Percentiles rank a stretch among this genome's conserved stretches.
Evolutionary conservation across 176 grass and related monocot species (phyloP).

Genomic region (Aegilops longissima): DNA sequence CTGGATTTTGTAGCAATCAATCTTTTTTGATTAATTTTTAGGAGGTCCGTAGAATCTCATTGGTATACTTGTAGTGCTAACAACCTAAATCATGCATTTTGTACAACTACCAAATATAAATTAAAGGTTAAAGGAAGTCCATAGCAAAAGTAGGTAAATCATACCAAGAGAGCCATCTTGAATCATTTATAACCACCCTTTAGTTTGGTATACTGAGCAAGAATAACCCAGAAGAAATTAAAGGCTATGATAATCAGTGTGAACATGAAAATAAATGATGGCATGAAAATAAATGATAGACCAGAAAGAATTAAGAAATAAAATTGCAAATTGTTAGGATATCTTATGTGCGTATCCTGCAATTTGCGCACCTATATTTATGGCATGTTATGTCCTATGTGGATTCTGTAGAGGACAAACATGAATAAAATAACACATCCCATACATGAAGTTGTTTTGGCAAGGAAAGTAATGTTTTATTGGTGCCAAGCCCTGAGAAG

Average conservation of each 20-base stretch:
- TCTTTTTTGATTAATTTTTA: neutral
- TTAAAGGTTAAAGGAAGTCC: no score
- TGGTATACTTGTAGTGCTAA: neutral
- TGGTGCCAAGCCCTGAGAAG: no score
- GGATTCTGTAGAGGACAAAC: no score
- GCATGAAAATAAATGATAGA: neutral
- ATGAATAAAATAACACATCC: no score
- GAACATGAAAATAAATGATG: neutral
- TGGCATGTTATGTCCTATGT: no score
- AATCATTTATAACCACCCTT: neutral
- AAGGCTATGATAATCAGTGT: neutral
- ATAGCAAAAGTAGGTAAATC: neutral
- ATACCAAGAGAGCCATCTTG: neutral
- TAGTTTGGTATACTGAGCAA: neutral
- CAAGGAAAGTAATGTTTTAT: no score
- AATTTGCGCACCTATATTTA: no score
- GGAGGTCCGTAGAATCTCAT: neutral
- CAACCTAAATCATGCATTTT: neutral
- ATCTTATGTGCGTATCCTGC: no score
- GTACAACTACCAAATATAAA: neutral
- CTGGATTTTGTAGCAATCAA: neutral
- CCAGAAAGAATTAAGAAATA: no score
- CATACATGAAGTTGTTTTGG: no score
- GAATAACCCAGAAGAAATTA: neutral
- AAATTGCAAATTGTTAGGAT: no score